Conservation (phyloP, 352 stramenopile species). For the Globisporangium barbulae region DNA sequence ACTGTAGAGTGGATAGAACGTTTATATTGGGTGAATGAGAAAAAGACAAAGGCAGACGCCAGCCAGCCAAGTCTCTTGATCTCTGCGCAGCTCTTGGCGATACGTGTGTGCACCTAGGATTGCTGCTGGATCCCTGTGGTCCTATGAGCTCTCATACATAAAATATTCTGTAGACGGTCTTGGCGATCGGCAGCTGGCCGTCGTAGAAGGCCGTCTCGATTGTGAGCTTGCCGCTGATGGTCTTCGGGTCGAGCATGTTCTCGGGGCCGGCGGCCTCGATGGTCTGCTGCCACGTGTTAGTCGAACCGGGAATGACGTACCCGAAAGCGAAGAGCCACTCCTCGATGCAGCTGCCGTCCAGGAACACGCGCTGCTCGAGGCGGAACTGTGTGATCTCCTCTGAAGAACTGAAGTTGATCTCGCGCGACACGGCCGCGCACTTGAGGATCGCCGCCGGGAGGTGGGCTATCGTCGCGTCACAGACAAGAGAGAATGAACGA, state of each 20-base stretch:
- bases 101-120: background rate
- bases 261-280: slow-evolving; percentile 88
- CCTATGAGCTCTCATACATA: slow-evolving; percentile 66
- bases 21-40: slow-evolving; percentile 3
- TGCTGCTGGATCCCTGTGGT: background rate
- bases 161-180: slow-evolving; percentile 93
- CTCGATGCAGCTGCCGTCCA: slow-evolving; percentile 90
- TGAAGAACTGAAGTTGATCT: slow-evolving; percentile 93
- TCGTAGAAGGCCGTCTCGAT: slow-evolving; percentile 97
- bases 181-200: slow-evolving; percentile 81
- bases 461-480: slow-evolving; percentile 29
- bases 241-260: slow-evolving; percentile 85
- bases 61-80: background rate
- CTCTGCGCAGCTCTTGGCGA: background rate
- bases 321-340: slow-evolving; percentile 96
- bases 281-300: slow-evolving; percentile 95
- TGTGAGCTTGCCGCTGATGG: slow-evolving; percentile 89
- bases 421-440: slow-evolving; percentile 87
- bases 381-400: slow-evolving; percentile 91
- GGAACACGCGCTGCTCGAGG: slow-evolving; percentile 90
- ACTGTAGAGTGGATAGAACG: background rate
- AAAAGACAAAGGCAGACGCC: background rate
- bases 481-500: slow-evolving; percentile 1
- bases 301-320: slow-evolving; percentile 94
- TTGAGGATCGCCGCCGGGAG: slow-evolving; percentile 87